Evolutionary conservation across 2,329 filamentous ascomycete species (phyloP).

Genomic region (Diaporthe humulicola): DNA sequence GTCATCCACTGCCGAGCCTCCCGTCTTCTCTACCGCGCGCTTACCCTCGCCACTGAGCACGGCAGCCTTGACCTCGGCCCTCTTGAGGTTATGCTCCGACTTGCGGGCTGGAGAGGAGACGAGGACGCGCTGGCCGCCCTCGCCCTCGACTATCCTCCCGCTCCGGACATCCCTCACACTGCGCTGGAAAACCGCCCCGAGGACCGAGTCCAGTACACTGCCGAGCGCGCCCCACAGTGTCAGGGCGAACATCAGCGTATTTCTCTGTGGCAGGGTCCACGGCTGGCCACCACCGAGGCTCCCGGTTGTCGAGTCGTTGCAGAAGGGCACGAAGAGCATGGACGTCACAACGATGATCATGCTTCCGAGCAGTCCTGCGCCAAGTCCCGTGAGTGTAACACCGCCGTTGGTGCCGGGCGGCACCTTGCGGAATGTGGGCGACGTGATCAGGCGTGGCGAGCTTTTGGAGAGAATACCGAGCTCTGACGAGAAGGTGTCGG

Average conservation of each 20-base stretch:
- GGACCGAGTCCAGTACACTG: slow-evolving; percentile 86
- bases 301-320: slow-evolving; percentile 57
- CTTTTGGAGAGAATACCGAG: slow-evolving; percentile 87
- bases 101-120: slow-evolving; percentile 48
- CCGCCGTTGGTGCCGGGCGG: slow-evolving; percentile 95
- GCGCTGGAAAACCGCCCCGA: slow-evolving; percentile 87
- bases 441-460: slow-evolving; percentile 88
- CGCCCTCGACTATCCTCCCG: slow-evolving; percentile 90
- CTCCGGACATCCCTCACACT: slow-evolving; percentile 87
- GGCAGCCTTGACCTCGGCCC: slow-evolving; percentile 55
- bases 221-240: slow-evolving; percentile 82
- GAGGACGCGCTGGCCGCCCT: slow-evolving; percentile 66
- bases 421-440: slow-evolving; percentile 79
- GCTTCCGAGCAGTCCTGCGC: slow-evolving; percentile 80
- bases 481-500: slow-evolving; percentile 96
- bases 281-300: slow-evolving; percentile 58
- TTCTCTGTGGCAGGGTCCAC: slow-evolving; percentile 63
- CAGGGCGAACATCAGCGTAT: slow-evolving; percentile 67
- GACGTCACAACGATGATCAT: slow-evolving; percentile 77
- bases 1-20: slow-evolving; percentile 47
- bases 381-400: slow-evolving; percentile 81
- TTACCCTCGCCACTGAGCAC: slow-evolving; percentile 59
- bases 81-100: slow-evolving; percentile 49
- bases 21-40: slow-evolving; percentile 55
- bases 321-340: slow-evolving; percentile 78